A percentile compares a stretch with the other conserved stretches of the same genome.
These are phyloP conservation scores for Ramaria rubella DNA, from an alignment of 768 basidiomycete genomes.

Conservation along the genomic window DNA sequence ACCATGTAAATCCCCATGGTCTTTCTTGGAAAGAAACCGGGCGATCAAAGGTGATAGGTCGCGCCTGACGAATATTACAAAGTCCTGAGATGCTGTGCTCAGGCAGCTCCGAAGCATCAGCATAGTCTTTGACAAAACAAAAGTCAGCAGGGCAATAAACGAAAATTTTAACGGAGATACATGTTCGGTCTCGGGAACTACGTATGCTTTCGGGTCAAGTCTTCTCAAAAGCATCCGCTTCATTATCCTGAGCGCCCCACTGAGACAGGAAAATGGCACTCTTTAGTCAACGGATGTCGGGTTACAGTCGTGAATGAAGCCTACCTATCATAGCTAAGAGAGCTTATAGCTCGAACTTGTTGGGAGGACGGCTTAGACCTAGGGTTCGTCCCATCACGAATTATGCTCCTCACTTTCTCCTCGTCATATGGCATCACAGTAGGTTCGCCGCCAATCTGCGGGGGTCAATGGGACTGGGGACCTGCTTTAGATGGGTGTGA, in stretches of 20 bases:
- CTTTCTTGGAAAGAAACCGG: background rate
- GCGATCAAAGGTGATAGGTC: background rate
- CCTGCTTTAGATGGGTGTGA: too few relatives aligned
- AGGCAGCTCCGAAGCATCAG: background rate
- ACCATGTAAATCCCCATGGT: background rate
- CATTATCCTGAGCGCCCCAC: background rate
- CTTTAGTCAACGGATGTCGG: background rate
- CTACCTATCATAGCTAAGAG: background rate
- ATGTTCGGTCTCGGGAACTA: background rate
- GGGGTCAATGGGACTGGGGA: too few relatives aligned
- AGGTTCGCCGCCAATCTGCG: too few relatives aligned
- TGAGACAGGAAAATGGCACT: background rate
- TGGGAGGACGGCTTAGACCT: background rate
- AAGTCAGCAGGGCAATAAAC: background rate
- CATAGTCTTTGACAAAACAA: background rate
- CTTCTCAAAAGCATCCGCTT: background rate
- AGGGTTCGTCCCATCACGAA: background rate
- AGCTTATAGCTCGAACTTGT: background rate
- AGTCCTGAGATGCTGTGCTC: background rate
- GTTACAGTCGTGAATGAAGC: background rate
- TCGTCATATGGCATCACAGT: background rate
- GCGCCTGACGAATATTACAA: background rate
- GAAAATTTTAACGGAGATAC: background rate
- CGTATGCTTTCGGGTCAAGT: background rate
- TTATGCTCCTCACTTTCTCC: background rate